A percentile compares a stretch with the other conserved stretches of the same genome.
phyloP scores from a whole-genome alignment of 2,329 filamentous ascomycete genomes.

The Hypoxylon sp. region DNA sequence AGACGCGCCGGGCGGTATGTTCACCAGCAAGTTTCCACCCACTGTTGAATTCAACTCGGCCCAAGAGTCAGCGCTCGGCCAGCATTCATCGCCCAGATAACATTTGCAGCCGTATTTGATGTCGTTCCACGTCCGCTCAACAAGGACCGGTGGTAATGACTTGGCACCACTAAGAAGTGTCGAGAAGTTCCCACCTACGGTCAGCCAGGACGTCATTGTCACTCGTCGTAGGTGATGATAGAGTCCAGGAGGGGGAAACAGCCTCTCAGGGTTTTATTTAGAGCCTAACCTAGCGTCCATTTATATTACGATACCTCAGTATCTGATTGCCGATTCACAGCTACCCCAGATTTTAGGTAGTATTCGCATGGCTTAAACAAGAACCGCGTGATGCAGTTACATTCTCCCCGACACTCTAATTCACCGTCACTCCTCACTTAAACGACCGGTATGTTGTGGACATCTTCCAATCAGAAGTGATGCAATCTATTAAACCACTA shows the following conservation, averaged over 20 bases:
- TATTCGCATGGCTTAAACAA: conserved; percentile 10
- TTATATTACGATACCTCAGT: conserved; percentile 9
- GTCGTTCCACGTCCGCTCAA: conserved; percentile 49
- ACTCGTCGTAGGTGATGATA: conserved; percentile 5
- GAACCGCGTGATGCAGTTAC: conserved; percentile 13
- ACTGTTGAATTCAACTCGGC: conserved; percentile 55
- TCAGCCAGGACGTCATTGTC: conserved; percentile 37
- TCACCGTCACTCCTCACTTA: conserved; percentile 6
- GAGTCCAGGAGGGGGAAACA: not conserved
- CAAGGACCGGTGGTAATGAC: conserved; percentile 31
- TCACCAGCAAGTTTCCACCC: conserved; percentile 54
- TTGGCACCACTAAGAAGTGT: conserved; percentile 20
- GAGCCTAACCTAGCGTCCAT: conserved; percentile 16
- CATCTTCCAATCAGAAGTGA: conserved; percentile 24
- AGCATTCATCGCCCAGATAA: conserved; percentile 53
- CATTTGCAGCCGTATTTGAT: conserved; percentile 54
- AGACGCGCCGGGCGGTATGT: conserved; percentile 52
- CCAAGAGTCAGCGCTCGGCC: conserved; percentile 52
- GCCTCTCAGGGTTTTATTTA: not conserved
- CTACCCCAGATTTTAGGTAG: conserved; percentile 27
- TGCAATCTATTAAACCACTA: conserved; percentile 19
- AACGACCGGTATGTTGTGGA: conserved; percentile 5
- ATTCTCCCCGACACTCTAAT: conserved; percentile 10
- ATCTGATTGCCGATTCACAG: conserved; percentile 7
- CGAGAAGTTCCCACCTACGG: conserved; percentile 31